These are phyloP conservation scores for Dictyophora rubrovolvata DNA, from an alignment of 768 basidiomycete species.

Conservation along the genomic window DNA sequence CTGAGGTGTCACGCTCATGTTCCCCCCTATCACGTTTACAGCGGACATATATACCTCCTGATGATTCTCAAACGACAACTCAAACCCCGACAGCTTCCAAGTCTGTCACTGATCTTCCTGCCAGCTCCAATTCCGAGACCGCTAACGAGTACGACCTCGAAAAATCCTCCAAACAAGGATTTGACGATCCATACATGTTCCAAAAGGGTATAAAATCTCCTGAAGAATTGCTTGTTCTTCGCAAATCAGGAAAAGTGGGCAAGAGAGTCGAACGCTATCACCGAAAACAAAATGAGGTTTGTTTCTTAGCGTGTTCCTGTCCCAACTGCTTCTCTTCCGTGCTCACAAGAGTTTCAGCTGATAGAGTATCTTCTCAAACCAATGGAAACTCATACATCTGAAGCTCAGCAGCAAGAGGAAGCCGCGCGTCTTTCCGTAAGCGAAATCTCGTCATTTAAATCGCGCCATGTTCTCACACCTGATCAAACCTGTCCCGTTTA, in stretches of 20 bases:
- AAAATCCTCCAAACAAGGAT: not conserved
- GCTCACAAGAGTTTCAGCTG: slow-evolving; percentile 36
- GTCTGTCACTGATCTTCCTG: not conserved
- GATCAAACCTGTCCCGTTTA: slow-evolving; percentile 18
- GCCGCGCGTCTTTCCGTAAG: slow-evolving; percentile 58
- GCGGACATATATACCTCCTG: not conserved
- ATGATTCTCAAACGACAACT: not conserved
- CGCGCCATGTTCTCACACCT: too few relatives aligned
- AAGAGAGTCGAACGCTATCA: slow-evolving; percentile 61
- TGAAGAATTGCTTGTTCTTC: slow-evolving; percentile 49
- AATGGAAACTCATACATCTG: slow-evolving; percentile 80
- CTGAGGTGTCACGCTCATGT: not conserved
- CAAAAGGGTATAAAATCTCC: slow-evolving; percentile 51
- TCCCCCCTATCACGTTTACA: not conserved
- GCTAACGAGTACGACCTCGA: slow-evolving; percentile 6
- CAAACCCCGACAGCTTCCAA: not conserved
- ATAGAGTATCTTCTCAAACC: slow-evolving; percentile 80
- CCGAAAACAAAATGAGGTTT: slow-evolving; percentile 59
- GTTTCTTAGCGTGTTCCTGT: slow-evolving; percentile 14
- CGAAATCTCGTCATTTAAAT: too few relatives aligned
- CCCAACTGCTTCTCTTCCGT: slow-evolving; percentile 10
- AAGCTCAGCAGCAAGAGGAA: slow-evolving; percentile 64
- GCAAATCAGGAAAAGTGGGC: slow-evolving; percentile 45
- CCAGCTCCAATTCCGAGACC: not conserved
- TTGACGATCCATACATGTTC: slow-evolving; percentile 56